phyloP scores from a whole-genome alignment of 2,329 filamentous ascomycete genomes.

The Penicillium sp. region DNA sequence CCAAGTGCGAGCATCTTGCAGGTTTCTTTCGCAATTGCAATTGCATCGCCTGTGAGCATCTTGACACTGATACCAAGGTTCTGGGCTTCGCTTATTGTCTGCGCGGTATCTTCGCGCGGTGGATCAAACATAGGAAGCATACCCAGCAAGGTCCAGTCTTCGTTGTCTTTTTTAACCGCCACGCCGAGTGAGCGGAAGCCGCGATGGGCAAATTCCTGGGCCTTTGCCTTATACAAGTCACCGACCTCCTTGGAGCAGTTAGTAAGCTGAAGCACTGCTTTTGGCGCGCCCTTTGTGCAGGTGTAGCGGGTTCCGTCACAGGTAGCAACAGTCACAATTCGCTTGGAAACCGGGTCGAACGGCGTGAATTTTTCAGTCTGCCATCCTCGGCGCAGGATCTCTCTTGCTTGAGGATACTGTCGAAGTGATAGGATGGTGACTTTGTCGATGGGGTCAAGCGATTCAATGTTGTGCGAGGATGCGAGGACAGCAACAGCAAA shows the following conservation, averaged over 20 bases:
- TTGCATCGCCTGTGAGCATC: conserved; percentile 77
- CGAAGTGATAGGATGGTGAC: conserved; percentile 72
- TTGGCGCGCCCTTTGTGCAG: conserved; percentile 74
- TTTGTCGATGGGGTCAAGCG: conserved; percentile 75
- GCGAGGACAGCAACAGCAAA: conserved; percentile 75
- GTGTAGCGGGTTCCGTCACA: conserved; percentile 68
- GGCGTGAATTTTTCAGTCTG: conserved; percentile 69
- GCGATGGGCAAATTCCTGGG: conserved; percentile 71
- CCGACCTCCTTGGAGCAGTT: conserved; percentile 64
- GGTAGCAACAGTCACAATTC: conserved; percentile 67
- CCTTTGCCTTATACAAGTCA: conserved; percentile 66
- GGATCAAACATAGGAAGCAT: conserved; percentile 80
- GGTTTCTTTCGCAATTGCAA: conserved; percentile 76
- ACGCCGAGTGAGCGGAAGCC: conserved; percentile 78
- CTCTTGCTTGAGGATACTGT: conserved; percentile 70
- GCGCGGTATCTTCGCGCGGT: conserved; percentile 72
- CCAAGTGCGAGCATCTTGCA: conserved; percentile 77
- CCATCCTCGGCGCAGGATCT: conserved; percentile 72
- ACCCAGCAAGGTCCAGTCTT: conserved; percentile 69
- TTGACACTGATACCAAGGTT: conserved; percentile 73
- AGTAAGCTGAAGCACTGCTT: conserved; percentile 67
- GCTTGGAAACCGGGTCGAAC: conserved; percentile 75
- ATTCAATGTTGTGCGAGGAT: conserved; percentile 74
- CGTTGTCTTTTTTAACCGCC: conserved; percentile 71
- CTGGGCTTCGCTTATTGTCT: conserved; percentile 73